Base-by-base conservation (phyloP, 2,329 filamentous ascomycete species). In the Penicillium sp. region DNA sequence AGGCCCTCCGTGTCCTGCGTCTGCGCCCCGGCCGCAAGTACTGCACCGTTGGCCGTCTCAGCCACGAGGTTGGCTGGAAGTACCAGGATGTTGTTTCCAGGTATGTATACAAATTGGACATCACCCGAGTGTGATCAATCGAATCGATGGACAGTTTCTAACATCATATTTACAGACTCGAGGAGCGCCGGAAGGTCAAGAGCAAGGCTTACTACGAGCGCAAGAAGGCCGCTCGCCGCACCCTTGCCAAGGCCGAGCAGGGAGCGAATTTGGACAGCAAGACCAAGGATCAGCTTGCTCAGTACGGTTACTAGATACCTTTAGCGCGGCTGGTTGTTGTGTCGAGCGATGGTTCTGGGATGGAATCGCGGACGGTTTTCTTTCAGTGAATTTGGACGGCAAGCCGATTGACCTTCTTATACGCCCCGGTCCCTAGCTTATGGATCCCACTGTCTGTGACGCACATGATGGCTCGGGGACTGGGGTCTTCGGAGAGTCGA, bases 101-200 rank as follows among this genome's bases (percentile, higher is more conserved):
- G 91, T 97, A 80, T 72, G 90, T 87, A 44, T 50, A 13, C 7
- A 27, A 16, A 30, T 29, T 25, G 22, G 11, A 18, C 25, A 19
- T 30, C 14, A 31, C 9, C 19, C 13, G n/a, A 16, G 16, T 13
- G 31, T 42, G 30, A 16, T 28, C 9, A 3, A 11, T 8, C 39
- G n/a, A 4, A 10, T 12, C 14, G 10, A 22, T 22, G 11, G 6
- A 25, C 33, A 54, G 55, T 64, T 55, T 64, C 55, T 55, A 34
- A 55, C 41, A 36, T 43, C 25, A 34, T 29, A 38, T 40, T 43
- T 53, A 65, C 70, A 97, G 93, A 79, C 85, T 99, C 72, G 93
- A 99, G 84, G 93, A 99, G 85, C 86, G 92, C 79, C 89, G 93
- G 83, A 99, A 99, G 84, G 92, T 95, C 77, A 99, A 97, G 89